Evolutionary conservation across 139 green algal genomes (phyloP).

Genomic region (Ettlia oleoabundans): DNA sequence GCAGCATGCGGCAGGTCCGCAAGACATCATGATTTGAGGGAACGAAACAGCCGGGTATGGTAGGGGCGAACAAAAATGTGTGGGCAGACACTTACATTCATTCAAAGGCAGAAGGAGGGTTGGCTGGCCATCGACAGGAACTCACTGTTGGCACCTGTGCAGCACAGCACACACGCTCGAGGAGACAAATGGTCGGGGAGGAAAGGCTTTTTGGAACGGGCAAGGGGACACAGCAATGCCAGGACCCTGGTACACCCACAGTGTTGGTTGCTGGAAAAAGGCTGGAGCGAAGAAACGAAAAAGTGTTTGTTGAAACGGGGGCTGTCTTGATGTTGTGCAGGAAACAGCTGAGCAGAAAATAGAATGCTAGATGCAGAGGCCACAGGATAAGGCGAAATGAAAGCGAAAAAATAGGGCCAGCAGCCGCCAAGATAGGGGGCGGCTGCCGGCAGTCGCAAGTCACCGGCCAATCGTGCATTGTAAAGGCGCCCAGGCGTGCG

Average conservation of each 20-base stretch:
- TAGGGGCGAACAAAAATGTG: not conserved
- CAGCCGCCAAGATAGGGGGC: not conserved
- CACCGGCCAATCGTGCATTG: not conserved
- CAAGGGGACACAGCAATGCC: constrained; percentile 10
- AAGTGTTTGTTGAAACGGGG: not conserved
- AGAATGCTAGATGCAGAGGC: not conserved
- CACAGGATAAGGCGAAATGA: not conserved
- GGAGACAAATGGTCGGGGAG: not conserved
- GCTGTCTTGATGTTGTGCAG: not conserved
- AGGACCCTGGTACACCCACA: constrained; percentile 20
- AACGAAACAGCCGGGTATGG: not conserved
- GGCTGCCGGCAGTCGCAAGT: not conserved
- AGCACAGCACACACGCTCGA: not conserved
- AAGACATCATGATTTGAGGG: not conserved
- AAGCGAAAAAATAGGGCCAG: not conserved
- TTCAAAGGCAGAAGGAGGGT: not conserved
- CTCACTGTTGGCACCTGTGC: too few species aligned
- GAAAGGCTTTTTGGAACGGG: not conserved
- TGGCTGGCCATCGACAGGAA: too few species aligned
- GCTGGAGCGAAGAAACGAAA: not conserved
- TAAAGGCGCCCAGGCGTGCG: too few species aligned
- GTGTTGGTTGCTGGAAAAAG: not conserved
- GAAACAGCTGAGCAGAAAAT: not conserved
- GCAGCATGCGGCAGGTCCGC: not conserved
- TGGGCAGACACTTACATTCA: not conserved